phyloP scores from a whole-genome alignment of 345 rosid species.

The Salix suchowensis region DNA sequence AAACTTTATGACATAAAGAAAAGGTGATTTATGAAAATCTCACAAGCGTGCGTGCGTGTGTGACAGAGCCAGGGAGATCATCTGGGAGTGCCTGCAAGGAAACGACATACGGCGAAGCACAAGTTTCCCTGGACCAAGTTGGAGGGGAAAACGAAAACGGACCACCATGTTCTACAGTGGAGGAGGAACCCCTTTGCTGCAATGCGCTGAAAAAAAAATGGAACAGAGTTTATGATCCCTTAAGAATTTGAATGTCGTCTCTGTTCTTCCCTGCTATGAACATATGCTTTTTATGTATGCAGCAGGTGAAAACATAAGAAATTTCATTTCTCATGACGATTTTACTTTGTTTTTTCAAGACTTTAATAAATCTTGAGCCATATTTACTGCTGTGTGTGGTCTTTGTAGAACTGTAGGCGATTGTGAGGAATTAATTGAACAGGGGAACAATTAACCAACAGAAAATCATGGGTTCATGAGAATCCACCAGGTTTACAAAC shows the following conservation, averaged over 20 bases:
- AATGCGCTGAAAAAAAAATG: slow-evolving; percentile 19
- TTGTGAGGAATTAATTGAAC: no score
- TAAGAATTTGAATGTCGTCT: neutral
- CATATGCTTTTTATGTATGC: neutral
- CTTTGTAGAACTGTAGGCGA: no score
- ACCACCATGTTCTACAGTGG: slow-evolving; percentile 39
- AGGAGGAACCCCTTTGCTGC: slow-evolving; percentile 54
- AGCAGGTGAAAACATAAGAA: slow-evolving; percentile 5
- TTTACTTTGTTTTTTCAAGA: neutral
- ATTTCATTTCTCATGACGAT: neutral
- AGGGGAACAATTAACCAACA: no score
- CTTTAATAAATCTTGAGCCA: no score
- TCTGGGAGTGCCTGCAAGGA: slow-evolving; percentile 50
- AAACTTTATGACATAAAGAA: neutral
- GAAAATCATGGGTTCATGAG: no score
- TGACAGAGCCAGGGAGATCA: slow-evolving; percentile 42
- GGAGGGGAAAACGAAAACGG: slow-evolving; percentile 27
- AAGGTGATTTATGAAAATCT: neutral
- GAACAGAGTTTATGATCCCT: neutral
- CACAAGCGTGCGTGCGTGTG: neutral
- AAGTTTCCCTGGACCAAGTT: slow-evolving; percentile 51
- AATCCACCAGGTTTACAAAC: no score
- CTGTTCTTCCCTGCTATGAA: neutral
- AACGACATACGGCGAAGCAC: slow-evolving; percentile 56
- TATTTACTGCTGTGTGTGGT: no score